These are phyloP conservation scores for Raphanus sativus DNA, from an alignment of 345 rosid genomes.

Conservation along the genomic window DNA sequence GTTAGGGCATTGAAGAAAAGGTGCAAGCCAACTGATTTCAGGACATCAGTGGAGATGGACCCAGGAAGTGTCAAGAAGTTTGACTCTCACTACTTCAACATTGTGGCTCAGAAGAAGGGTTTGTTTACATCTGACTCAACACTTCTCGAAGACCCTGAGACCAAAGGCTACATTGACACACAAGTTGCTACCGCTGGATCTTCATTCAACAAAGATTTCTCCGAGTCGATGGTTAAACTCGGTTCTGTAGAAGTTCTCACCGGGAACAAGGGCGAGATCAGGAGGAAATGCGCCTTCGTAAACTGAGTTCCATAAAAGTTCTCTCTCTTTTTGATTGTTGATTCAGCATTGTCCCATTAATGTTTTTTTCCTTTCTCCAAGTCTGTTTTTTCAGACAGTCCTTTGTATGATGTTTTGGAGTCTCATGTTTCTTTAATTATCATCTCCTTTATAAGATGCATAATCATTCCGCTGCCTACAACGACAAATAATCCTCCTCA, in stretches of 20 bases:
- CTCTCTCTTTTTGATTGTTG: background rate
- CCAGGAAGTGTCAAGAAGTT: slow-evolving; percentile 61
- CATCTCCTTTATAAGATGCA: background rate
- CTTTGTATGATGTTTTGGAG: slow-evolving; percentile 13
- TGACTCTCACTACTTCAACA: slow-evolving; percentile 48
- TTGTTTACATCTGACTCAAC: slow-evolving; percentile 63
- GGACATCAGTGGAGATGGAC: slow-evolving; percentile 49
- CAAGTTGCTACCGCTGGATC: slow-evolving; percentile 39
- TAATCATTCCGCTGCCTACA: background rate
- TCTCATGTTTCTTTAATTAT: slow-evolving; percentile 7
- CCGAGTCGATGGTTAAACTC: slow-evolving; percentile 59
- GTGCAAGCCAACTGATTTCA: slow-evolving; percentile 48
- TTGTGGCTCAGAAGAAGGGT: slow-evolving; percentile 52
- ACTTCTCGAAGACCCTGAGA: slow-evolving; percentile 48
- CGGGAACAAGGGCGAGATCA: slow-evolving; percentile 53
- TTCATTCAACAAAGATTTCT: slow-evolving; percentile 50
- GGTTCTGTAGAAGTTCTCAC: slow-evolving; percentile 51
- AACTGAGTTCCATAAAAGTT: slow-evolving; percentile 6
- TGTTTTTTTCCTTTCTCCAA: background rate
- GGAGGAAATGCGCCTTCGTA: slow-evolving; percentile 47
- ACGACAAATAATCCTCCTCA: background rate
- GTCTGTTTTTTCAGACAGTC: slow-evolving; percentile 17
- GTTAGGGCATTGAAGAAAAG: slow-evolving; percentile 43
- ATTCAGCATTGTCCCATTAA: background rate
- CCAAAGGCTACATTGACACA: slow-evolving; percentile 36